Evolutionary conservation across 2,329 filamentous ascomycete genomes (phyloP).

Genomic region (Penicillium janthinellum): DNA sequence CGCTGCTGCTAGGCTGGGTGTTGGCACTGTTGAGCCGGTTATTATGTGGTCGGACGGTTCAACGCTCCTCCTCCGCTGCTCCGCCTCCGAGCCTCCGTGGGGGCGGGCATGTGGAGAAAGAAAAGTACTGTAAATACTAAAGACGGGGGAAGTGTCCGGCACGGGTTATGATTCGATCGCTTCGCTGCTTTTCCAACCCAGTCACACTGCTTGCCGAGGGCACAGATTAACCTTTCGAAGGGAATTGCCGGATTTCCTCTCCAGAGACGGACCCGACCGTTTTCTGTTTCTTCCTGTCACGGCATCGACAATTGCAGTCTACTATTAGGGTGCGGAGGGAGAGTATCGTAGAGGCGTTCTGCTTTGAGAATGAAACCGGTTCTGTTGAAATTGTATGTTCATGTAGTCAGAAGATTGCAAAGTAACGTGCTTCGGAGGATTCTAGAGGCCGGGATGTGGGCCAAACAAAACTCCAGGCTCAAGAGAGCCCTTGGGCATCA

Average conservation of each 20-base stretch:
- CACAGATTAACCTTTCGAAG: neutral
- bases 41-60: neutral
- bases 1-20: neutral
- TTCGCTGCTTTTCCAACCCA: neutral
- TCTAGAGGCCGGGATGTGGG: neutral
- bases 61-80: neutral
- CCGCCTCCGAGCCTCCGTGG: neutral
- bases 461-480: neutral
- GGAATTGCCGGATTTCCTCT: neutral
- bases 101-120: neutral
- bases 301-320: neutral
- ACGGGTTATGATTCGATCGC: neutral
- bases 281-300: neutral
- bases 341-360: neutral
- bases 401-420: neutral
- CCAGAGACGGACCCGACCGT: neutral
- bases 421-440: neutral
- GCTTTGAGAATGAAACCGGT: no score
- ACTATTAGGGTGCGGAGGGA: neutral
- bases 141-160: slow-evolving; percentile 4
- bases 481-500: neutral
- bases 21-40: neutral
- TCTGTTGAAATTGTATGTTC: neutral
- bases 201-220: neutral
- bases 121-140: no score